Percentiles rank a stretch among this genome's conserved stretches.
Evolutionary conservation across 495 filamentous ascomycete genomes (phyloP).

Genomic region (Tuber aestivum): DNA sequence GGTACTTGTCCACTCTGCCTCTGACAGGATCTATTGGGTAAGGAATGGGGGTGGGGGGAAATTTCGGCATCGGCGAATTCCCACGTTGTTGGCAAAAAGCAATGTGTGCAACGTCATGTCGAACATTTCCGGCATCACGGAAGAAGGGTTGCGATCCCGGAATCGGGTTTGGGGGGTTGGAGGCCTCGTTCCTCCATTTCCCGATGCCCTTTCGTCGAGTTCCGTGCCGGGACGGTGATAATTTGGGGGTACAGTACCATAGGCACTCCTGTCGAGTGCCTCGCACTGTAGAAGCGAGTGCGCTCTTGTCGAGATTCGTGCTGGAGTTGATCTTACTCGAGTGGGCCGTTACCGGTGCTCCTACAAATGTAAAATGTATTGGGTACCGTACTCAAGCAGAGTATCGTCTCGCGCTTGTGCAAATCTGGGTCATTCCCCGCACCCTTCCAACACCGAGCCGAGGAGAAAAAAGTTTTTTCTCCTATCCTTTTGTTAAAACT

Average conservation of each 20-base stretch:
- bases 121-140: not conserved
- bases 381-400: too few species aligned
- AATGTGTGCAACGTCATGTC: not conserved
- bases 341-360: not conserved
- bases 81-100: not conserved
- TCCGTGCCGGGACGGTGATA: too few species aligned
- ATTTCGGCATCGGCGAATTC: conserved; percentile 1
- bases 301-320: not conserved
- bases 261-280: not conserved
- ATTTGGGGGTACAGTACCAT: not conserved
- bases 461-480: not conserved
- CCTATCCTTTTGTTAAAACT: not conserved
- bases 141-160: too few species aligned
- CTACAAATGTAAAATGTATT: not conserved
- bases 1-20: not conserved
- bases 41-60: not conserved
- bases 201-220: not conserved
- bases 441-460: not conserved
- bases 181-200: not conserved
- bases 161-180: too few species aligned
- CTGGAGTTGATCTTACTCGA: not conserved
- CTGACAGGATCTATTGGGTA: not conserved
- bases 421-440: not conserved
- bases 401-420: not conserved
- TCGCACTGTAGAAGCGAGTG: not conserved